These are phyloP conservation scores for Exsudoporus frostii DNA, from an alignment of 768 basidiomycete species.

Conservation along the genomic window DNA sequence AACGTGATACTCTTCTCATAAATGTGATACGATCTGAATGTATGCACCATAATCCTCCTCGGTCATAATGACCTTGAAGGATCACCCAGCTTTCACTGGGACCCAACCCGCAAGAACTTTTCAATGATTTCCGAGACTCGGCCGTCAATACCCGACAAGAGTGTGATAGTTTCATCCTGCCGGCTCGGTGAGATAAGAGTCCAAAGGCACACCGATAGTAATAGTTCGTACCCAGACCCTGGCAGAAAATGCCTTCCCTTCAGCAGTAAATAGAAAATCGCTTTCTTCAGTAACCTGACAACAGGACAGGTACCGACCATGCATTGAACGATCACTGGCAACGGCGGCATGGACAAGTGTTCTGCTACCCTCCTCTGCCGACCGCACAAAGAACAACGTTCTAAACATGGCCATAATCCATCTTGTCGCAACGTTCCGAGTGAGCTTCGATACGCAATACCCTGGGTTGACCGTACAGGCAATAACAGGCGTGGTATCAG, in stretches of 20 bases:
- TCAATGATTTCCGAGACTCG: slow-evolving; percentile 22
- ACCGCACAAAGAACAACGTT: slow-evolving; percentile 19
- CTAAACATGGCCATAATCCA: slow-evolving; percentile 3
- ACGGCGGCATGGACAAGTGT: slow-evolving; percentile 34
- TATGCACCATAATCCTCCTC: no score
- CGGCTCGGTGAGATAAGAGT: background rate
- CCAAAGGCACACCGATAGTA: background rate
- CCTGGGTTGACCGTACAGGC: slow-evolving; percentile 33
- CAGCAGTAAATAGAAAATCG: slow-evolving; percentile 28
- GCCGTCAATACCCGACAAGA: slow-evolving; percentile 19
- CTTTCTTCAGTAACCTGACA: slow-evolving; percentile 28
- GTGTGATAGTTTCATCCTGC: slow-evolving; percentile 23
- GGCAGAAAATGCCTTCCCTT: slow-evolving; percentile 28
- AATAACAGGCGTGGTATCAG: slow-evolving; percentile 19
- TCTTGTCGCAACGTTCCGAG: slow-evolving; percentile 6
- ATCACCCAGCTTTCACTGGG: no score
- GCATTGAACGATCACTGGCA: slow-evolving; percentile 20
- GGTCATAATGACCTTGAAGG: no score
- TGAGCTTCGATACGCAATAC: slow-evolving; percentile 31
- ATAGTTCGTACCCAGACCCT: slow-evolving; percentile 32
- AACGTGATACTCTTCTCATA: no score
- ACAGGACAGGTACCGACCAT: slow-evolving; percentile 31
- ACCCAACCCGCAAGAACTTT: slow-evolving; percentile 1
- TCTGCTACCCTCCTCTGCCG: slow-evolving; percentile 35
- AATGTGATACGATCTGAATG: no score